Conservation (phyloP, 495 filamentous ascomycete genomes). For the Neurospora cerealis region DNA sequence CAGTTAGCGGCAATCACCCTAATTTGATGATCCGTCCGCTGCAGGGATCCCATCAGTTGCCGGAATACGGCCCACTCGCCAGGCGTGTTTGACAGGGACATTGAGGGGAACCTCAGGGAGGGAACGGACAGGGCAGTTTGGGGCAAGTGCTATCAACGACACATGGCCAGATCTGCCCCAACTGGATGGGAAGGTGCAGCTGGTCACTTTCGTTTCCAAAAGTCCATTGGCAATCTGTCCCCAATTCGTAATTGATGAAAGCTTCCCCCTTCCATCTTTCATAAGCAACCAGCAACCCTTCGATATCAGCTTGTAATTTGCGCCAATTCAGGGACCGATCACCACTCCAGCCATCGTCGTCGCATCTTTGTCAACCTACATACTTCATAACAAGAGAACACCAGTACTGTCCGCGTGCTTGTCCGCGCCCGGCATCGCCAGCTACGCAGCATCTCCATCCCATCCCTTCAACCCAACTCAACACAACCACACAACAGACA, state of each 20-base stretch:
- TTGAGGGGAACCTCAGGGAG: background rate
- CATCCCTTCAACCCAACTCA: background rate
- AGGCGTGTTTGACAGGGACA: background rate
- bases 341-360: background rate
- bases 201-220: background rate
- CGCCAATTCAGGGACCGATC: background rate
- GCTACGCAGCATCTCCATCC: background rate
- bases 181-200: background rate
- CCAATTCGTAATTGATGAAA: constrained; percentile 3
- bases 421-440: background rate
- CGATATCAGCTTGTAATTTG: background rate
- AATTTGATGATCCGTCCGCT: background rate
- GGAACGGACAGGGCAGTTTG: background rate
- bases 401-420: background rate
- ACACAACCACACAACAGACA: constrained; percentile 1
- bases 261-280: background rate
- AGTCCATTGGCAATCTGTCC: constrained; percentile 20
- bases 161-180: constrained; percentile 17
- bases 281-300: background rate
- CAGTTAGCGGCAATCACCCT: background rate
- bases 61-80: background rate
- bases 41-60: background rate
- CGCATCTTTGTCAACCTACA: background rate
- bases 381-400: background rate
- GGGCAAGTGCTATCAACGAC: constrained; percentile 5